A percentile compares a stretch with the other conserved stretches of the same genome.
These are phyloP conservation scores for Alternaria novae-zelandiae DNA, from an alignment of 2,329 filamentous ascomycete genomes.

Conservation along the genomic window DNA sequence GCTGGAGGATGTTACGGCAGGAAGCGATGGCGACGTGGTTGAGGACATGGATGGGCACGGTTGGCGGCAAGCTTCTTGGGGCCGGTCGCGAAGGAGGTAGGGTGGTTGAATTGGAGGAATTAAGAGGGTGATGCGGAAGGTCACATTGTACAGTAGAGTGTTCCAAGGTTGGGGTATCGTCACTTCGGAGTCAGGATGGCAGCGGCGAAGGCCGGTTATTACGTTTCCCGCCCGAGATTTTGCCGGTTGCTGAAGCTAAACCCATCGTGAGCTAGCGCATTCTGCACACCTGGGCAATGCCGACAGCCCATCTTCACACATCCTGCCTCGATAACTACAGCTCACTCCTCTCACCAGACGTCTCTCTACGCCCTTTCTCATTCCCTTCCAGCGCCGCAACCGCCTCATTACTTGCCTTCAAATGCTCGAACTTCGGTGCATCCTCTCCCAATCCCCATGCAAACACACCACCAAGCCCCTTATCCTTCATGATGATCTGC, in stretches of 20 bases:
- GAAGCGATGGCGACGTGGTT: not conserved
- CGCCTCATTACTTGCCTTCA: conserved; percentile 45
- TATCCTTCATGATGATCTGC: conserved; percentile 60
- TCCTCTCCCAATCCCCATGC: conserved; percentile 78
- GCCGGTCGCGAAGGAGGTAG: not conserved
- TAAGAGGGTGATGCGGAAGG: not conserved
- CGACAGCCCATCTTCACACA: no score
- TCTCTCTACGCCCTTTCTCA: no score
- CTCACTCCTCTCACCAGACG: conserved; percentile 7
- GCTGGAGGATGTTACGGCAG: not conserved
- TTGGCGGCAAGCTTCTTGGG: not conserved
- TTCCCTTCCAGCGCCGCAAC: not conserved
- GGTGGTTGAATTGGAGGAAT: not conserved
- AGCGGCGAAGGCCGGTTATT: not conserved
- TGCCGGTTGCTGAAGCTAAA: rapidly evolving
- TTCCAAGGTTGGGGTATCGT: not conserved
- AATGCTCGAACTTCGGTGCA: conserved; percentile 40
- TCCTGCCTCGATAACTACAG: not conserved
- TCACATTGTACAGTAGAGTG: not conserved
- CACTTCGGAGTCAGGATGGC: not conserved
- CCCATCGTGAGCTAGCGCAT: rapidly evolving
- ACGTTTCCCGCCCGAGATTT: not conserved
- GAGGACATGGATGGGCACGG: not conserved
- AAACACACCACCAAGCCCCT: conserved; percentile 71
- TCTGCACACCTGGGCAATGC: no score